These are phyloP conservation scores for Cytospora paraplurivora DNA, from an alignment of 2,329 filamentous ascomycete genomes.

Conservation along the genomic window DNA sequence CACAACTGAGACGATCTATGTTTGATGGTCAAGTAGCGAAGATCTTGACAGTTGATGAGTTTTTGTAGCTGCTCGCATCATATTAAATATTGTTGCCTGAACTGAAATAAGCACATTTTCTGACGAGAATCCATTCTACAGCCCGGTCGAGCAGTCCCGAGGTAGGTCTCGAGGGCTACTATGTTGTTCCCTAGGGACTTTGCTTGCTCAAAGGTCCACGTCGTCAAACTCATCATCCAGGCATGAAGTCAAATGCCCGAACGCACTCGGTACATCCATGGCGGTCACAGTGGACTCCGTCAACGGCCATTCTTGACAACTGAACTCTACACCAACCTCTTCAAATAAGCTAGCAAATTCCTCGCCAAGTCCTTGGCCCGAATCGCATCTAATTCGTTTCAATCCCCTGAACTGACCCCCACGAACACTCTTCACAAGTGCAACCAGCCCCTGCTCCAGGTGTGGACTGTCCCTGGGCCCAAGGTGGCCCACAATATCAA, in stretches of 20 bases:
- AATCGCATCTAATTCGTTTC: slow-evolving; percentile 5
- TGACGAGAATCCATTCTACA: too few species aligned
- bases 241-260: too few species aligned
- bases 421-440: not conserved
- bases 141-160: too few species aligned
- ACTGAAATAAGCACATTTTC: not conserved
- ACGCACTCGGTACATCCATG: not conserved
- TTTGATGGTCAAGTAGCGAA: not conserved
- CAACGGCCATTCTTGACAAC: not conserved
- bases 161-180: too few species aligned
- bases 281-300: not conserved
- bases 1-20: slow-evolving; percentile 36
- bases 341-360: not conserved
- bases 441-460: not conserved
- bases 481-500: not conserved
- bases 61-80: not conserved
- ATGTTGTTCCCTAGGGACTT: too few species aligned
- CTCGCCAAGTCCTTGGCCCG: not conserved
- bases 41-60: not conserved
- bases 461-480: not conserved
- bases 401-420: not conserved
- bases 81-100: not conserved
- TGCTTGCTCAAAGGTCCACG: too few species aligned
- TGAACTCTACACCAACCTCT: not conserved
- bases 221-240: too few species aligned